Evolutionary conservation across 306 rosid genomes (phyloP), one percentile per base, ranked within the genome.

Genomic region (Pueraria montana): DNA sequence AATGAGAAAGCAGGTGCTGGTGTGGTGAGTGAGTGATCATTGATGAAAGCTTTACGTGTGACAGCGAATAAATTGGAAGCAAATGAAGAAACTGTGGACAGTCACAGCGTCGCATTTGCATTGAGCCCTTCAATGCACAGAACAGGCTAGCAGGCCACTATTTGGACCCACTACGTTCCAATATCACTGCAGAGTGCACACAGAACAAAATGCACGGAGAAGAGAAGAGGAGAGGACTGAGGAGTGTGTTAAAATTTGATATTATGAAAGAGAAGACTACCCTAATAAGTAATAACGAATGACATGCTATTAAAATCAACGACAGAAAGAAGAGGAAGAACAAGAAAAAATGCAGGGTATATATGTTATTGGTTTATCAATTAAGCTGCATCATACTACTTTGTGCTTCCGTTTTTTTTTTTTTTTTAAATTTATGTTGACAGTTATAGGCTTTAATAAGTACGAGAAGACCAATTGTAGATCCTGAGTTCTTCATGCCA

Each of bases 81-180:
- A 67, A 67, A 38, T 40, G 49, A 66, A 66, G 49, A 17, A 36
- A 66, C 21, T 8, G 42, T 27, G 9, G 66, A 24, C 67, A 26
- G 70, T 2, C 70, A 30, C 23, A 30, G 43, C 5, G 12, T 17
- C 2, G 48, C 46, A 34, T 65, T 36, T 64, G 72, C 72, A 38
- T 66, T 66, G 72, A 66, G 49, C 72, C 72, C 48, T 66, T 66
- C 49, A 66, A 66, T 66, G 72, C 48, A 36, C 72, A 34, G 14
- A 34, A 32, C 16, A n/a, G 23, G 45, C 11, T 64, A 64, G 13
- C 21, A n/a, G 11, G 66, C 34, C 36, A 59, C 66, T 23, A 4
- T 24, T 59, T 59, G 66, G 11, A 62, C 27, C 67, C 18, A 24
- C n/a, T 61, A 12, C 66, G 9, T 26, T 59, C 66, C n/a, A 59